phyloP scores from a whole-genome alignment of 2,329 filamentous ascomycete genomes.

The Aspergillus tamarii region DNA sequence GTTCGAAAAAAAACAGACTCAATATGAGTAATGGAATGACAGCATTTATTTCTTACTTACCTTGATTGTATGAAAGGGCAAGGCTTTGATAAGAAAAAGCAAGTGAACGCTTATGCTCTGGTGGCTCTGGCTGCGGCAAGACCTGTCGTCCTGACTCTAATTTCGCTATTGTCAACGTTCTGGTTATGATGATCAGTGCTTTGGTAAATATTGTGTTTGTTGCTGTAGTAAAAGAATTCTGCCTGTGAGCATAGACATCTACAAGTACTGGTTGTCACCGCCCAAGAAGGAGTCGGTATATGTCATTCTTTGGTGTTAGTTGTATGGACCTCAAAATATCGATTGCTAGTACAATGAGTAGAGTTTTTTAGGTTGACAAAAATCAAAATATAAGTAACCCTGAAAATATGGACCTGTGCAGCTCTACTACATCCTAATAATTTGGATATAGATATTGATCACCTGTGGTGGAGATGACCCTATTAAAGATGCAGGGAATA shows the following conservation, averaged over 20 bases:
- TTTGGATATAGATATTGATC: not conserved
- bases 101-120: not conserved
- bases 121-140: not conserved
- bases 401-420: not conserved
- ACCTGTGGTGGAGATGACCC: not conserved
- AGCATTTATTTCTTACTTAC: not conserved
- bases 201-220: not conserved
- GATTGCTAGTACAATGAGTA: too few species aligned
- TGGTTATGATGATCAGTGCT: not conserved
- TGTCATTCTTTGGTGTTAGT: not conserved
- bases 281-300: not conserved
- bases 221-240: not conserved
- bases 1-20: not conserved
- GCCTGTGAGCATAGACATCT: not conserved
- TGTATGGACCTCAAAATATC: too few species aligned
- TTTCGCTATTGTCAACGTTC: not conserved
- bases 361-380: not conserved
- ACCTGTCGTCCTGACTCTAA: not conserved
- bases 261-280: not conserved
- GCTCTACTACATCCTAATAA: not conserved
- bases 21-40: not conserved
- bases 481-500: not conserved
- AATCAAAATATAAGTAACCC: not conserved
- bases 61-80: not conserved
- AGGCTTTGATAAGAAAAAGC: not conserved